Percentiles rank a stretch among this genome's conserved stretches.
phyloP scores from a whole-genome alignment of 805 yeast genomes.

The Vanderwaltozyma yarrowii region DNA sequence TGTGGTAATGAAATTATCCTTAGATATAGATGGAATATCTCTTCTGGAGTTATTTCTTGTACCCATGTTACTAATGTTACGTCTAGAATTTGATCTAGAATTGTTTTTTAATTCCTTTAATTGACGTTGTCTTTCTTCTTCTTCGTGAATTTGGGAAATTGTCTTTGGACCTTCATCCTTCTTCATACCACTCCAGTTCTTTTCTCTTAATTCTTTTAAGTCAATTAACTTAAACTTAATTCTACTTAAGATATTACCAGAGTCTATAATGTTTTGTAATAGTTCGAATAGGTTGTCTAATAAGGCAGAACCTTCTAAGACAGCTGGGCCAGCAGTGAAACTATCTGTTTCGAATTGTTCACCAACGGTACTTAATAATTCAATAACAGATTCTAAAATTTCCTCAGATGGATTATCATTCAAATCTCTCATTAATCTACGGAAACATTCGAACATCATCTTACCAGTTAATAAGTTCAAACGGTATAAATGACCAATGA shows the following conservation, averaged over 20 bases:
- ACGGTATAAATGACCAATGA: conserved; percentile 87
- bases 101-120: conserved; percentile 33
- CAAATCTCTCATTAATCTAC: conserved; percentile 44
- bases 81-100: conserved; percentile 33
- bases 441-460: conserved; percentile 67
- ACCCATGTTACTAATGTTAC: conserved; percentile 13
- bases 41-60: conserved; percentile 20
- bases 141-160: conserved; percentile 79
- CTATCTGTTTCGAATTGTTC: conserved; percentile 46
- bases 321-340: conserved; percentile 24
- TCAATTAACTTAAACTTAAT: conserved; percentile 82
- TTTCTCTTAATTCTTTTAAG: conserved; percentile 65
- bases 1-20: conserved; percentile 21
- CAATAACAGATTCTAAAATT: conserved; percentile 77
- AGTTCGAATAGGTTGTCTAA: conserved; percentile 51
- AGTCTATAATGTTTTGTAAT: conserved; percentile 43
- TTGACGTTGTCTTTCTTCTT: conserved; percentile 54
- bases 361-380: conserved; percentile 79
- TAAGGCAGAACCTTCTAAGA: conserved; percentile 35
- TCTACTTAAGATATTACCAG: conserved; percentile 58
- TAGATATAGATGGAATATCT: conserved; percentile 16
- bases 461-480: conserved; percentile 63
- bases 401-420: conserved; percentile 71
- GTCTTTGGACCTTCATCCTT: conserved; percentile 86
- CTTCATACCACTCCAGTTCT: conserved; percentile 54